Evolutionary conservation across 768 basidiomycete species (phyloP), one percentile per base, ranked within the genome.

Genomic region (Lentinula boryana): DNA sequence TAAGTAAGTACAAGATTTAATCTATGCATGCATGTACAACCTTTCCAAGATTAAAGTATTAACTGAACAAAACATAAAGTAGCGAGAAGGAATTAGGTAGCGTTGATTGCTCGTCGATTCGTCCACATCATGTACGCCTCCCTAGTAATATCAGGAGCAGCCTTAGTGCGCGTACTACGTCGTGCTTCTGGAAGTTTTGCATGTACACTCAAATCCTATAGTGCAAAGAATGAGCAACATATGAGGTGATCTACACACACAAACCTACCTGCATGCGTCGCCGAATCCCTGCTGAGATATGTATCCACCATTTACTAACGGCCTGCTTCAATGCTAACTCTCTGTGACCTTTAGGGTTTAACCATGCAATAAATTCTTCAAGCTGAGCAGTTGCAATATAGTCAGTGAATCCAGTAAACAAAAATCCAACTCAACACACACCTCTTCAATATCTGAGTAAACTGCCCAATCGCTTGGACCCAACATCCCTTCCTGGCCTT

Each of bases 121-220:
- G 85, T 84, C 92, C 93, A 94, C 73, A 80, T 76, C 91, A 94
- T 92, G 70, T 94, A 94, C 23, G 91, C 87, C 69, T 93, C 90
- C 67, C 90, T 83, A 35, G 80, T 75, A 62, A 91, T 77, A 68
- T 91, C 88, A 57, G 84, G 76, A 41, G 80, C 84, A 35, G 77
- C 73, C 68, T 87, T 88, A 5, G 82, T 83, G 48, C 91, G 85
- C 21, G 85, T 80, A 70, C 89, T 93, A 43, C 91, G 87, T 51
- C 92, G 83, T 4, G 89, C 89, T 72, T 92, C 91, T 2, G 90
- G 87, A 60, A 88, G 76, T 65, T 84, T 89, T 13, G 88, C 84
- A 65, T 75, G 85, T 62, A 83, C 80, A 63, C 80, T 86, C 63
- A 91, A 68, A 67, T 93, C 91, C 91, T 92, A 63, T 27, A 60